phyloP scores from a whole-genome alignment of 2,329 filamentous ascomycete genomes.

The Chrysosporium keratinophilum region DNA sequence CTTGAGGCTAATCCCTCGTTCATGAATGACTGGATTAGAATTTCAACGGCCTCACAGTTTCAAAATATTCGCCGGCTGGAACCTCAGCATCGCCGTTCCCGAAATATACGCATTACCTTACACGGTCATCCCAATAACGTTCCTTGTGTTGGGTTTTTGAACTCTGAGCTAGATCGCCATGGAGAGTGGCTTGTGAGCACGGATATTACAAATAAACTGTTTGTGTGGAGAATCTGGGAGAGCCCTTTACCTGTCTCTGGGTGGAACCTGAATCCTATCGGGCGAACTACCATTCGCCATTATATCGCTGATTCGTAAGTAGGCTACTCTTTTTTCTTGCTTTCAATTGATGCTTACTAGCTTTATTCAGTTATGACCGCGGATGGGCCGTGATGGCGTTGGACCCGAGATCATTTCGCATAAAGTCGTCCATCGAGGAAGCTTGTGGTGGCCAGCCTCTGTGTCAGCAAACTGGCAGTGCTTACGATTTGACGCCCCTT shows the following conservation, averaged over 20 bases:
- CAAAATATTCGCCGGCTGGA: constrained; percentile 23
- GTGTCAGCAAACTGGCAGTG: constrained; percentile 15
- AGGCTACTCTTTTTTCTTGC: no score
- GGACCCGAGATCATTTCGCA: constrained; percentile 36
- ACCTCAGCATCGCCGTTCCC: constrained; percentile 27
- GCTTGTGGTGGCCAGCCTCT: constrained; percentile 33
- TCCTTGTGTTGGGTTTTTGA: constrained; percentile 49
- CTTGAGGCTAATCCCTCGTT: constrained; percentile 10
- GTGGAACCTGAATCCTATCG: constrained; percentile 12
- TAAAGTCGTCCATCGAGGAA: constrained; percentile 26
- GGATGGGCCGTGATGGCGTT: constrained; percentile 41
- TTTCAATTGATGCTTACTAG: not conserved
- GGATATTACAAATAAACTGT: constrained; percentile 43
- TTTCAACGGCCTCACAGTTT: constrained; percentile 21
- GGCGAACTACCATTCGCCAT: not conserved
- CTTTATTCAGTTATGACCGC: constrained; percentile 17
- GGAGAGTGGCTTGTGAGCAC: constrained; percentile 49
- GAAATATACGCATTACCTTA: constrained; percentile 36
- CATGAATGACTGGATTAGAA: constrained; percentile 25
- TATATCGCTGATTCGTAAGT: constrained; percentile 7
- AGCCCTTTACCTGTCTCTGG: constrained; percentile 20
- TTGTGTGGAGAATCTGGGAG: constrained; percentile 43
- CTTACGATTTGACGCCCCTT: constrained; percentile 22
- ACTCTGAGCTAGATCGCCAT: constrained; percentile 45
- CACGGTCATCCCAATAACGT: constrained; percentile 43